These are phyloP conservation scores for Gastrolobium villosum DNA, from an alignment of 306 rosid species.

Conservation along the genomic window DNA sequence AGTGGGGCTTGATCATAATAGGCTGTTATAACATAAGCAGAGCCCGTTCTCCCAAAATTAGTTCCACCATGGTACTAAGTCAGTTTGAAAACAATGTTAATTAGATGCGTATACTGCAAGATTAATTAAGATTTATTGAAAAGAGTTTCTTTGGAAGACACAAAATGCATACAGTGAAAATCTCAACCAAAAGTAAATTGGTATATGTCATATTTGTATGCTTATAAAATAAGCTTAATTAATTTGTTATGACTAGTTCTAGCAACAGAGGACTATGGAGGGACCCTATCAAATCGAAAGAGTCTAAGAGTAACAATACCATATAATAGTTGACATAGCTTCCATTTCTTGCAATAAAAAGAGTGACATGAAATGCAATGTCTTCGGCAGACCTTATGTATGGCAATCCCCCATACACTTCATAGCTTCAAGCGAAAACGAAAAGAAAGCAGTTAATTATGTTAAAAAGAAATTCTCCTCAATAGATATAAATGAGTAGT, in stretches of 20 bases:
- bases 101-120: neutral
- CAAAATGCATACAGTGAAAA: neutral
- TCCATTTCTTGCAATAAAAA: slow-evolving; percentile 88
- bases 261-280: neutral
- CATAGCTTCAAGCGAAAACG: slow-evolving; percentile 58
- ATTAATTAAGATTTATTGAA: slow-evolving; percentile 3
- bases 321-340: slow-evolving; percentile 88
- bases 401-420: slow-evolving; percentile 74
- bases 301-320: slow-evolving; percentile 55
- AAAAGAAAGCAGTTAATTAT: neutral
- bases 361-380: slow-evolving; percentile 85
- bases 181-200: neutral
- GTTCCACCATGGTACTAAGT: slow-evolving; percentile 87
- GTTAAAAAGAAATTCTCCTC: neutral
- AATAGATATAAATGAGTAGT: neutral
- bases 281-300: neutral
- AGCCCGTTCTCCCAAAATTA: slow-evolving; percentile 72
- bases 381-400: slow-evolving; percentile 81
- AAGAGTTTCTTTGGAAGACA: neutral
- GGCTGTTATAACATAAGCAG: slow-evolving; percentile 63
- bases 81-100: slow-evolving; percentile 40
- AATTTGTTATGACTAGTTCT: slow-evolving; percentile 21
- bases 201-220: neutral
- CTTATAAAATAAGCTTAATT: neutral
- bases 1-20: slow-evolving; percentile 85